Conservation (phyloP, 2,329 filamentous ascomycete species). For the Alternaria sp. region DNA sequence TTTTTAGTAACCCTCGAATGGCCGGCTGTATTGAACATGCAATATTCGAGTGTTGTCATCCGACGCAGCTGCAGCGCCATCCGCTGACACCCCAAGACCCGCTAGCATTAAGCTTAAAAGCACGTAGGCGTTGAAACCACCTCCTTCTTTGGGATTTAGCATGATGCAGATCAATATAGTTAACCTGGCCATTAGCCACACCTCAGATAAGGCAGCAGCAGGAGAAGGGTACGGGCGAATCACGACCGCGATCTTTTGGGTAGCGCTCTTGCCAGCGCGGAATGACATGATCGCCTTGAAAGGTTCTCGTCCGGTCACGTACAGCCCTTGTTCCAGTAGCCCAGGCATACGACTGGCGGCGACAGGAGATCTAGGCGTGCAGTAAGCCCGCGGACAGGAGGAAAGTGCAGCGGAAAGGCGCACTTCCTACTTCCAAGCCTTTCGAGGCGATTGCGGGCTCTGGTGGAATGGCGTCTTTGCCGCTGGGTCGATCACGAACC, state of each 20-base stretch:
- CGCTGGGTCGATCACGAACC: constrained; percentile 12
- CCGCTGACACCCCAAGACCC: constrained; percentile 28
- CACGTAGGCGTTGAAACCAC: constrained; percentile 34
- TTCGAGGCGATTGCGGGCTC: constrained; percentile 13
- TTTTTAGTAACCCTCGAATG: background rate
- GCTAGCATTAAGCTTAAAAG: constrained; percentile 47
- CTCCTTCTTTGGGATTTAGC: constrained; percentile 38
- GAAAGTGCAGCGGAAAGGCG: background rate
- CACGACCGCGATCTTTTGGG: constrained; percentile 1
- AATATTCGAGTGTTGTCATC: constrained; percentile 8
- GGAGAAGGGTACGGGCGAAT: constrained; percentile 9
- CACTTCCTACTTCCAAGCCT: constrained; percentile 3
- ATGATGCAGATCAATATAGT: constrained; percentile 38
- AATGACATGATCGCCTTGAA: background rate
- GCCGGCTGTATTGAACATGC: background rate
- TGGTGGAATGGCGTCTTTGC: constrained; percentile 4
- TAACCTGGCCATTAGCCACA: constrained; percentile 26
- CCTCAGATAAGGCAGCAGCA: constrained; percentile 36
- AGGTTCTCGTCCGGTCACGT: background rate
- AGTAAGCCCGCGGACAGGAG: background rate
- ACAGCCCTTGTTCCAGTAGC: background rate
- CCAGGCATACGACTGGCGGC: background rate
- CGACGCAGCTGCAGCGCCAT: constrained; percentile 9
- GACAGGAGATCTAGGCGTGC: background rate
- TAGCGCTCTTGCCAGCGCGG: background rate